A percentile compares a stretch with the other conserved stretches of the same genome.
Conservation (phyloP, 2,329 filamentous ascomycete species). For the Monilinia polystroma region DNA sequence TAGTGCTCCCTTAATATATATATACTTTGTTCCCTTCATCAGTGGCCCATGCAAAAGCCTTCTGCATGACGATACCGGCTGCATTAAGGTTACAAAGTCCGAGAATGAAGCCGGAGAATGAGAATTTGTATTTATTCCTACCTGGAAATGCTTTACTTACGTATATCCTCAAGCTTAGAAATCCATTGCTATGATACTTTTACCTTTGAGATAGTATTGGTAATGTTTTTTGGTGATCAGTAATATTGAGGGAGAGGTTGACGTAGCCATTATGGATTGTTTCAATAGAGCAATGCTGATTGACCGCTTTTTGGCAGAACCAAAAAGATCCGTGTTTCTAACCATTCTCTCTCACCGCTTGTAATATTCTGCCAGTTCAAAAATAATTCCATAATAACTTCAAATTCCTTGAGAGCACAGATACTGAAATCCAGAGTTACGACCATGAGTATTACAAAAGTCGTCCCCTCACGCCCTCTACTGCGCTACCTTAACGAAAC, state of each 20-base stretch:
- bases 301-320: not conserved
- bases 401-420: not conserved
- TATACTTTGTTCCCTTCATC: not conserved
- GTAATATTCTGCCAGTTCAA: not conserved
- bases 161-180: not conserved
- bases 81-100: not conserved
- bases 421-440: not conserved
- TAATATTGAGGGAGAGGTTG: not conserved
- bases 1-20: not conserved
- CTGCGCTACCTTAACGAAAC: not conserved
- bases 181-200: not conserved
- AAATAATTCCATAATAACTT: not conserved
- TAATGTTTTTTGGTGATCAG: not conserved
- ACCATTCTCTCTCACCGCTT: not conserved
- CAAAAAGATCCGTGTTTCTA: not conserved
- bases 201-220: not conserved
- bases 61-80: not conserved
- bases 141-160: not conserved
- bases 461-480: slow-evolving; percentile 4
- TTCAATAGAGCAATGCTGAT: too few relatives aligned
- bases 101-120: not conserved
- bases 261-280: not conserved
- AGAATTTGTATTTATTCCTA: not conserved
- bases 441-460: slow-evolving; percentile 11
- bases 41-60: not conserved